Percentiles rank a stretch among this genome's conserved stretches.
Conservation (phyloP, 2,329 filamentous ascomycete species). For the Amylocarpus encephaloides region DNA sequence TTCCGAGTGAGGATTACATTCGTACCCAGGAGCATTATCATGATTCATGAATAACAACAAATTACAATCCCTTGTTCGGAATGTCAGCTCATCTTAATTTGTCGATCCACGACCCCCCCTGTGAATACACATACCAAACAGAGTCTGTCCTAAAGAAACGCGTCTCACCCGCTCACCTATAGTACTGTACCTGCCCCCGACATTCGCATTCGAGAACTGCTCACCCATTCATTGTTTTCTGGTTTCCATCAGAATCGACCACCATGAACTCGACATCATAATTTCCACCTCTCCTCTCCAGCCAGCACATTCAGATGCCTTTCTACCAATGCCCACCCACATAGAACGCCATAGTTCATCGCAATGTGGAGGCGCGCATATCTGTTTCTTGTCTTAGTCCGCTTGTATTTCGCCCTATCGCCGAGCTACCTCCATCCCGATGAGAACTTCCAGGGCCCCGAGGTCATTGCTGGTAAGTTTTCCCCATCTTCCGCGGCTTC, state of each 20-base stretch:
- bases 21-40: too few species aligned
- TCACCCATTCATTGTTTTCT: background rate
- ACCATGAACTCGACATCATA: background rate
- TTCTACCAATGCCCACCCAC: constrained; percentile 15
- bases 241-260: background rate
- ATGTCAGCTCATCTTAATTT: background rate
- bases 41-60: too few species aligned
- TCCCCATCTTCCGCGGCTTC: background rate
- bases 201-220: too few species aligned
- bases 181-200: too few species aligned
- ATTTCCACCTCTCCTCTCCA: constrained; percentile 6
- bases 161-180: constrained; percentile 1
- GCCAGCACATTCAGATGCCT: constrained; percentile 21
- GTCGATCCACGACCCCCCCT: background rate
- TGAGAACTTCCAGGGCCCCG: constrained; percentile 97
- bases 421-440: constrained; percentile 97
- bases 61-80: background rate
- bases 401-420: constrained; percentile 88
- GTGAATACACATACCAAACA: background rate
- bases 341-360: constrained; percentile 17
- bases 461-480: constrained; percentile 84
- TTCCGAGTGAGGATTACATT: too few species aligned
- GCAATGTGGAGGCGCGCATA: constrained; percentile 90
- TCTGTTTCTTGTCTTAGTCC: constrained; percentile 74
- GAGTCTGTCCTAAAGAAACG: too few species aligned